Base-by-base conservation (phyloP, 1,284 basidiomycete genomes). In the Microbotryum lychnidis-dioicae region DNA sequence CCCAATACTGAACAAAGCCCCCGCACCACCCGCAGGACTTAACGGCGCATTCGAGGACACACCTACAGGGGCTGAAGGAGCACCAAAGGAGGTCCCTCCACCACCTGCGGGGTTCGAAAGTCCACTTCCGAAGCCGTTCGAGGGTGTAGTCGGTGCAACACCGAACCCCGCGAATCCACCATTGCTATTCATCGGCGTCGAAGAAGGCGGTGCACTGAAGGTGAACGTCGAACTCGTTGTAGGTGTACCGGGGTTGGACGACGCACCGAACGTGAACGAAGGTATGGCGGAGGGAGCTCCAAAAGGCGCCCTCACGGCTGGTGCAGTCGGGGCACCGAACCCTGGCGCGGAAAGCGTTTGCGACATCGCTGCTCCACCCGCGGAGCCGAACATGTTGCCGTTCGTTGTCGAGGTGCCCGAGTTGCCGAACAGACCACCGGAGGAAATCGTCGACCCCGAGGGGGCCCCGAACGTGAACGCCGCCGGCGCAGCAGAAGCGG, bases 391-490 rank as follows among this genome's bases (percentile, higher is more conserved):
- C 37, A 42, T 42, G 37, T 42, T 42, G 37, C 37, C 37, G 37
- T 16, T 49, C 18, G 48, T 27, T 21, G 48, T 12, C 25, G 48
- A 27, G 12, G 48, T 18, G 10, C 21, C 20, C 21, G 21, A 12
- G 48, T 21, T 27, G 20, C 48, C 20, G 7, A 49, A 49, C 18
- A 49, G n/a, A 12, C 48, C 48, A 21, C 48, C 29, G 6, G 54
- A 21, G 8, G 31, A 1, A 7, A 53, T 33, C 12, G 46, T 5
- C 5, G 51, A 20, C 6, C 53, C 51, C 8, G 59, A 33, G 3
- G 58, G 46, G 3, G 56, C 25, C 1, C 61, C 64, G 37, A 61
- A 60, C 21, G 21, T 51, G 56, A 66, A 66, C 1, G 53, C 20
- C 14, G 63, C 50, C 23, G 64, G 50, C 7, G 52, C 45, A 3